Evolutionary conservation across 176 grass and related monocot species (phyloP).

Genomic region (Metroxylon sagu): DNA sequence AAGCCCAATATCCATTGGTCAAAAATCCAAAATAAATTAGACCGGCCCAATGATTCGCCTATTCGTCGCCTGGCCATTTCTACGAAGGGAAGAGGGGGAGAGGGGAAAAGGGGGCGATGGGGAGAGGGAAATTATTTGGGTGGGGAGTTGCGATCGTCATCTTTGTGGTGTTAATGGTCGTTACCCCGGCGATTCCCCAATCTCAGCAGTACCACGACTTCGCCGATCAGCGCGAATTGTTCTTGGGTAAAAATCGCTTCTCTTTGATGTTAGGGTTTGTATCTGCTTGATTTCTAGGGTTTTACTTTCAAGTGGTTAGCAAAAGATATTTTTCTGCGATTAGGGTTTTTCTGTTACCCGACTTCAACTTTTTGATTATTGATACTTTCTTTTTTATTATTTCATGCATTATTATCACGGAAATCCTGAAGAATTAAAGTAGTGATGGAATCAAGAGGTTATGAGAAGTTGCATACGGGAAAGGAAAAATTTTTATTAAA

Average conservation of each 20-base stretch:
- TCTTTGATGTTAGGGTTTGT: background rate
- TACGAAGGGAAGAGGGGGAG: background rate
- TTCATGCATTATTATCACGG: too few species aligned
- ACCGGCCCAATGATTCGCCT: too few species aligned
- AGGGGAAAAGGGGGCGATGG: constrained; percentile 28
- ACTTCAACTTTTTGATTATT: too few species aligned
- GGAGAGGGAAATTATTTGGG: constrained; percentile 47
- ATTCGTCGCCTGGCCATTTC: too few species aligned
- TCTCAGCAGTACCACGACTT: constrained; percentile 84
- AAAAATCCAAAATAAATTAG: too few species aligned
- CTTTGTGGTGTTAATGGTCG: constrained; percentile 82
- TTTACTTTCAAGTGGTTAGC: background rate
- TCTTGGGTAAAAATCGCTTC: constrained; percentile 39
- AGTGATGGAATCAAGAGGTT: too few species aligned
- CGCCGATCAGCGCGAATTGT: constrained; percentile 68
- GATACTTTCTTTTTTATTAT: too few species aligned
- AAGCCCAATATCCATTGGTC: too few species aligned
- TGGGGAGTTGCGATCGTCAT: constrained; percentile 44
- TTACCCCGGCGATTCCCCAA: constrained; percentile 88
- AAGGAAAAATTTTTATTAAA: too few species aligned
- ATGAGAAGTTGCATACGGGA: too few species aligned
- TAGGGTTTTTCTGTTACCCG: too few species aligned
- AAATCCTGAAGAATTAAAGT: too few species aligned
- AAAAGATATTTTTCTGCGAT: background rate
- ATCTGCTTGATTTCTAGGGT: background rate